Base-by-base conservation (phyloP, 441 rosid genomes). In the Eruca vesicaria region DNA sequence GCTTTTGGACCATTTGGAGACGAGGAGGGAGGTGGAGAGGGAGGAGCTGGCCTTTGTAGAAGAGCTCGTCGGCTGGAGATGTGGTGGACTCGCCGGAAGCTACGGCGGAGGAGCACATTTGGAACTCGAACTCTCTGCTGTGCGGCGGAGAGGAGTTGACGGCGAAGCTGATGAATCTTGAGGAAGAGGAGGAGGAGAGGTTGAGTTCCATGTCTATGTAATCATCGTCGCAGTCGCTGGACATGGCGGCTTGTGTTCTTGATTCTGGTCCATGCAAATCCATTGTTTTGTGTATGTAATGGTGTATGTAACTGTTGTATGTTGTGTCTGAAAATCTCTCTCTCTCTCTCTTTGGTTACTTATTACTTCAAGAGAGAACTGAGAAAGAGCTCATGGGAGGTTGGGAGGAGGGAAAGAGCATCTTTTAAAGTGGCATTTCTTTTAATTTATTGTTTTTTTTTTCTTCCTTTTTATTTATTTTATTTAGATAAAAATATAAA, bases 201-300 rank as follows among this genome's bases (percentile, higher is more conserved):
- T 79, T 83, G 73, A 93, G 57, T 26, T 96, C 97, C 84, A 96
- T 89, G 57, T 90, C 90, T 48, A 96, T 90, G 86, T 78, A 96
- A 48, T 85, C 97, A 48, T 89, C 97, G 31, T 86, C 89, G 29
- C 55, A 78, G 45, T 87, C 69, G 33, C 64, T 71, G 65, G 79
- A 73, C 74, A 73, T 29, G 65, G 35, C 18, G 65, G 35, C 18
- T 20, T 26, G 65, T 65, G 75, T 79, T 69, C 38, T 73, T 32
- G 78, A 33, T 79, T 64, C 66, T 26, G 72, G 6, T 57, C 60
- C 79, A 74, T 69, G 79, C 76, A 79, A 79, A 75, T 50, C 66
- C 79, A 79, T 79, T 19, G 2, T 1, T 41, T 6, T 66, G 1
- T 71, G 32, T 70, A 63, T 52, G 57, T 68, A 69, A 14, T 0